These are phyloP conservation scores for Daldinia vernicosa DNA, from an alignment of 495 filamentous ascomycete genomes.

Conservation along the genomic window DNA sequence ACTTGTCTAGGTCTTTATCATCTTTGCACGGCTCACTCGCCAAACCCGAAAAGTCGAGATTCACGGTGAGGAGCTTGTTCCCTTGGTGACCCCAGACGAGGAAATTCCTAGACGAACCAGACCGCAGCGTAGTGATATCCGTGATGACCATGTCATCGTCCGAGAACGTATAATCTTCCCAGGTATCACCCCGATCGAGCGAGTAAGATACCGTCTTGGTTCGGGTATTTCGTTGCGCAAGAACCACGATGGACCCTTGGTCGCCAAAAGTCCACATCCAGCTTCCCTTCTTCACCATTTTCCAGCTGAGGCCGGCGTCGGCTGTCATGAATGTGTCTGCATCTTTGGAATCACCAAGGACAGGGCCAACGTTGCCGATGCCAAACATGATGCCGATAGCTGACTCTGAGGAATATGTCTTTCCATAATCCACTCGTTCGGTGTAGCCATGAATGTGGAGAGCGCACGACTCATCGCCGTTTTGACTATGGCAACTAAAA, in stretches of 20 bases:
- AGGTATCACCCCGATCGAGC: conserved; percentile 78
- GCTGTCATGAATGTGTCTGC: conserved; percentile 86
- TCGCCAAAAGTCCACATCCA: conserved; percentile 96
- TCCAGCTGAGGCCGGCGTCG: conserved; percentile 92
- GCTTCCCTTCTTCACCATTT: conserved; percentile 78
- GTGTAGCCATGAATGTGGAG: conserved; percentile 96
- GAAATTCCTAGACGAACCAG: conserved; percentile 88
- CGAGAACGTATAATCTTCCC: conserved; percentile 77
- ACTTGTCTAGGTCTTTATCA: conserved; percentile 68
- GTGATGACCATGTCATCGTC: conserved; percentile 71
- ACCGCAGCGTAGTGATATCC: conserved; percentile 87
- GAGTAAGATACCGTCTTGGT: conserved; percentile 80
- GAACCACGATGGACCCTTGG: conserved; percentile 88
- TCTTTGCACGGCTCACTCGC: conserved; percentile 72
- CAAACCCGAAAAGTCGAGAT: conserved; percentile 87
- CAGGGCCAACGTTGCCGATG: conserved; percentile 86
- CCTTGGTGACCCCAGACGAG: conserved; percentile 81
- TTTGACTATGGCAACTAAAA: conserved; percentile 69
- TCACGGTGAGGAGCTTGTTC: conserved; percentile 69
- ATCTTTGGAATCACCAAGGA: conserved; percentile 66
- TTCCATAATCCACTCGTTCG: conserved; percentile 77
- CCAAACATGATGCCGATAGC: conserved; percentile 93
- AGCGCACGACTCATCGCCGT: conserved; percentile 72
- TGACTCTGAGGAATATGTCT: conserved; percentile 86
- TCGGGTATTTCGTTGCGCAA: conserved; percentile 66